Base-by-base conservation (phyloP, 768 basidiomycete species). In the Mycena maculata region DNA sequence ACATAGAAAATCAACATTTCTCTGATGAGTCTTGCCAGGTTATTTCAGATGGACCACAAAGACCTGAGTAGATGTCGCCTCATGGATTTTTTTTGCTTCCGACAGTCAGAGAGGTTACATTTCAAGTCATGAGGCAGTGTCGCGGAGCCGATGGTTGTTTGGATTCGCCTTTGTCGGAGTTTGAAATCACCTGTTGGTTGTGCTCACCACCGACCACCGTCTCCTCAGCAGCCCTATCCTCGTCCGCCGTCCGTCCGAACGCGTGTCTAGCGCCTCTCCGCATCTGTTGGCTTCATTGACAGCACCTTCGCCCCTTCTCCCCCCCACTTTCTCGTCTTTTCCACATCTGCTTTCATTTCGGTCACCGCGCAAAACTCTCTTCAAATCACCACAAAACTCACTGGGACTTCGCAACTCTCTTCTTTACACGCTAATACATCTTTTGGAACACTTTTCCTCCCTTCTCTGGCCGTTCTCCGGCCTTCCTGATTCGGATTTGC, bases 271-370 rank as follows among this genome's bases (percentile, higher is more conserved):
- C 30, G 64, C 23, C 56, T 13, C 42, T 56, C 45, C 48, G 58
- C 65, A 67, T 63, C 69, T 60, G 69, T 71, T 67, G 69, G 58
- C 69, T 71, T 71, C 62, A 67, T 49, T 71, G 69, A 67, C 69
- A 67, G 55, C 69, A 64, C 44, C 23, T 64, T 54, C 61, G 53
- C 41, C 48, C 38, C 2, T 30, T 22, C 22, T 38, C 36, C 60
- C 47, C 56, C 5, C 33, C 42, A 36, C 41, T 54, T 60, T 39
- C 52, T 9, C 61, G 16, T 38, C 68, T 36, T 60, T 56, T 48
- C 45, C 54, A 4, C 42, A 18, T 61, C 41, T 67, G 56, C 65
- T 57, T 60, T 55, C 58, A 41, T 56, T 60, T 52, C 53, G 16
- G 23, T 64, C 55, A 36, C 44, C 58, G 6, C 47, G 30, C 69